These are phyloP conservation scores for Leptomonas seymouri DNA, from an alignment of 208 protist species.

Conservation along the genomic window DNA sequence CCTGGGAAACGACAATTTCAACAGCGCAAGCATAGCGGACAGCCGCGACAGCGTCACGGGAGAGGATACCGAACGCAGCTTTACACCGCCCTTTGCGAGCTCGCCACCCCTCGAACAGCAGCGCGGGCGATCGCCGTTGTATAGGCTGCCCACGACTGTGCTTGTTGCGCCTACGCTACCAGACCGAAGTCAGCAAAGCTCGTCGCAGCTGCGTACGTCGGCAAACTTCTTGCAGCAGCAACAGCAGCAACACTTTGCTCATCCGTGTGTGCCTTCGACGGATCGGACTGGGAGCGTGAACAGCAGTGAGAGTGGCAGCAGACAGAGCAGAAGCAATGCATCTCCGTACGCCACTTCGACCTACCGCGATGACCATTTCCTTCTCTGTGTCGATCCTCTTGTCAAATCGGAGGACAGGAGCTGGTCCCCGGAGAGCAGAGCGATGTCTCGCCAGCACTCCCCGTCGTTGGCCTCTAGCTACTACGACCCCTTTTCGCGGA, in stretches of 20 bases:
- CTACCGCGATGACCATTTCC: constrained; percentile 1
- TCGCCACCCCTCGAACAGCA: background rate
- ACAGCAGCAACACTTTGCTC: background rate
- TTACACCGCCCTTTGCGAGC: background rate
- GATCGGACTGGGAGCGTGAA: background rate
- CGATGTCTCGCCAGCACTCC: background rate
- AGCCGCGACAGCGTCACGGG: constrained; percentile 11
- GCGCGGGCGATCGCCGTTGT: constrained; percentile 3
- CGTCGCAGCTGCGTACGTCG: too few relatives aligned
- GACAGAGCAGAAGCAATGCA: too few relatives aligned
- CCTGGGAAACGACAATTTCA: too few relatives aligned
- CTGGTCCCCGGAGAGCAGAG: background rate
- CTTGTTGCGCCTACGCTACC: background rate
- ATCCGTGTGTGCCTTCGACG: background rate
- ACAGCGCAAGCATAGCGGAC: constrained; percentile 11
- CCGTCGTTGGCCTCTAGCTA: constrained; percentile 12
- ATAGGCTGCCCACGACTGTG: constrained; percentile 16
- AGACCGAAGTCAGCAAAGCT: background rate
- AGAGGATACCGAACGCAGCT: constrained; percentile 1
- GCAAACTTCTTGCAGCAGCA: too few relatives aligned
- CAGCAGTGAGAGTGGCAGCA: background rate
- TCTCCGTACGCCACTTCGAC: background rate
- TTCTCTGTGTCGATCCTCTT: constrained; percentile 10
- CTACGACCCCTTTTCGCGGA: constrained; percentile 9
- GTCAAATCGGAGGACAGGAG: constrained; percentile 12